These are phyloP conservation scores for Trametes hirsuta DNA, from an alignment of 1,284 basidiomycete genomes.

Conservation along the genomic window DNA sequence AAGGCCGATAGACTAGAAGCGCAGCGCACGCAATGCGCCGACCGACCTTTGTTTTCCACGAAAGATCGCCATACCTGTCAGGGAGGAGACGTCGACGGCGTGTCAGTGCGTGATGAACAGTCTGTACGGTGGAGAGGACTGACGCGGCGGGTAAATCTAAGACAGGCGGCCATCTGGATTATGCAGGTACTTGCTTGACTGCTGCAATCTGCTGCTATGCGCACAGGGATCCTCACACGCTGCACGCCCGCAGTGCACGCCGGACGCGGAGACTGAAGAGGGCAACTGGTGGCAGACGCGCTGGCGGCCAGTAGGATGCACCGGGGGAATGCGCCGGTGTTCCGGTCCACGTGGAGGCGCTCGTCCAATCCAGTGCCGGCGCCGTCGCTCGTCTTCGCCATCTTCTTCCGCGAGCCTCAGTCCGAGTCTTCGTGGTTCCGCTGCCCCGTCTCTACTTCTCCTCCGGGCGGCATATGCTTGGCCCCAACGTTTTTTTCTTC, in stretches of 20 bases:
- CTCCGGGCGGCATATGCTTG: neutral
- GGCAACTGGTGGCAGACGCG: no score
- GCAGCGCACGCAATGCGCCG: neutral
- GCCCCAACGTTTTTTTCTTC: neutral
- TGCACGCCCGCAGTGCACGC: no score
- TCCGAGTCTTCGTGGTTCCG: no score
- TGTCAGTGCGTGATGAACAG: neutral
- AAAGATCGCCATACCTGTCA: slow-evolving; percentile 81
- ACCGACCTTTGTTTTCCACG: slow-evolving; percentile 68
- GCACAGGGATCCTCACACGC: neutral
- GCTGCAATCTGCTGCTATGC: neutral
- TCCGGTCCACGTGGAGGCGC: no score
- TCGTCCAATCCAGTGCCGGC: no score
- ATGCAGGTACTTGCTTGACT: neutral
- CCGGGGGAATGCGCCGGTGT: no score
- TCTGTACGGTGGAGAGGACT: neutral
- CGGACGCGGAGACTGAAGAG: no score
- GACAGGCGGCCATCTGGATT: slow-evolving; percentile 24
- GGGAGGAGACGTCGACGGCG: neutral
- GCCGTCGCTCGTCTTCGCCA: no score
- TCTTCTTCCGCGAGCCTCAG: no score
- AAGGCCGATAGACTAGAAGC: slow-evolving; percentile 2
- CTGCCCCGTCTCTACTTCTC: neutral
- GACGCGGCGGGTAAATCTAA: slow-evolving; percentile 27
- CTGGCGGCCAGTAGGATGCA: no score